A percentile compares a stretch with the other conserved stretches of the same genome.
phyloP scores from a whole-genome alignment of 2,329 filamentous ascomycete species.

The Colletotrichum sp. region DNA sequence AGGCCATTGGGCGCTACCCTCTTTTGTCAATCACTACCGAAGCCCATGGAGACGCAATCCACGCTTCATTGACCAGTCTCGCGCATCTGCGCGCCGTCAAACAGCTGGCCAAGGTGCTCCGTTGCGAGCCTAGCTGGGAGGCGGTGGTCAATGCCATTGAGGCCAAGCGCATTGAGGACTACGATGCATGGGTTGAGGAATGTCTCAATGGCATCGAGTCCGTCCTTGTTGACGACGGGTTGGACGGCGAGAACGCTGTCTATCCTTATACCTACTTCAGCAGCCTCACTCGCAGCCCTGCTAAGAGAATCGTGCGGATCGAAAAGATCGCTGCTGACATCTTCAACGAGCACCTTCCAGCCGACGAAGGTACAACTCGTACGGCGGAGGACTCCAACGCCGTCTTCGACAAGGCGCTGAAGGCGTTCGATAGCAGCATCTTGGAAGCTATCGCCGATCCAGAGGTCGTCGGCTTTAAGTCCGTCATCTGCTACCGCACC shows the following conservation, averaged over 20 bases:
- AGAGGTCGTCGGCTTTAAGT: conserved; percentile 81
- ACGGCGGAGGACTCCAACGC: conserved; percentile 27
- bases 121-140: conserved; percentile 68
- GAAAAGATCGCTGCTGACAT: conserved; percentile 73
- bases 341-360: conserved; percentile 50
- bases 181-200: conserved; percentile 61
- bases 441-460: conserved; percentile 63
- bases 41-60: conserved; percentile 71
- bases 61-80: conserved; percentile 65
- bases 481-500: conserved; percentile 80
- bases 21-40: conserved; percentile 72
- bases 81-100: conserved; percentile 73
- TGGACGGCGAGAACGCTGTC: conserved; percentile 55
- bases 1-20: conserved; percentile 49
- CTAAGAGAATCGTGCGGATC: conserved; percentile 78
- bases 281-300: conserved; percentile 65
- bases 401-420: conserved; percentile 39
- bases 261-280: conserved; percentile 70
- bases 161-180: conserved; percentile 45
- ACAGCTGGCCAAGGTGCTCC: conserved; percentile 70
- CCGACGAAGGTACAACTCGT: conserved; percentile 24
- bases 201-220: conserved; percentile 77
- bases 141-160: conserved; percentile 50
- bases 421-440: conserved; percentile 49
- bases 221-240: conserved; percentile 79